phyloP scores from a whole-genome alignment of 768 basidiomycete genomes.

The Naematelia encephala region DNA sequence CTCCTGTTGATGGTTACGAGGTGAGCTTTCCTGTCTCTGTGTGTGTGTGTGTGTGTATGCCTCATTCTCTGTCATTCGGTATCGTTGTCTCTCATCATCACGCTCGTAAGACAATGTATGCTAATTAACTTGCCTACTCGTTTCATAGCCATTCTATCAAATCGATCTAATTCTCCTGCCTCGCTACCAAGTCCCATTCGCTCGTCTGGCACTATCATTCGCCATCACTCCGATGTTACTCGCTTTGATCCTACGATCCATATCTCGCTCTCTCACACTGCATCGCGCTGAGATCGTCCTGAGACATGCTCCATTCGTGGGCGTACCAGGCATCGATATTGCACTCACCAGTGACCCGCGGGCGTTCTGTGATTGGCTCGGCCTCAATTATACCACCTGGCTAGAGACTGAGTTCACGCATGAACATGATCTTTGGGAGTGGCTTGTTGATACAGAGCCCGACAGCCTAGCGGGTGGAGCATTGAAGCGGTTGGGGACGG shows the following conservation, averaged over 20 bases:
- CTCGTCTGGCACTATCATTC: slow-evolving; percentile 19
- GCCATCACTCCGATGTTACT: slow-evolving; percentile 22
- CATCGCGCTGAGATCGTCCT: slow-evolving; percentile 24
- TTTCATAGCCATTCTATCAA: slow-evolving; percentile 29
- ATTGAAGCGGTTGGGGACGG: not conserved
- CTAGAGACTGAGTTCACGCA: slow-evolving; percentile 8
- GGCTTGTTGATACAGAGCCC: slow-evolving; percentile 18
- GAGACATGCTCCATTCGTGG: slow-evolving; percentile 30
- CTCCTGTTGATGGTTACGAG: not conserved
- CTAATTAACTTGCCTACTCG: not conserved
- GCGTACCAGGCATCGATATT: slow-evolving; percentile 25
- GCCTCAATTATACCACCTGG: slow-evolving; percentile 27
- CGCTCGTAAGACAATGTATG: no score
- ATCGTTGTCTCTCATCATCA: no score
- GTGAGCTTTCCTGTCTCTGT: not conserved
- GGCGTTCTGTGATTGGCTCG: slow-evolving; percentile 27
- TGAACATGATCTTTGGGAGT: slow-evolving; percentile 26
- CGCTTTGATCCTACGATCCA: slow-evolving; percentile 16
- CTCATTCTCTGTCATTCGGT: no score
- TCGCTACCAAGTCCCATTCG: slow-evolving; percentile 16
- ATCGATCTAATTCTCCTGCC: slow-evolving; percentile 28
- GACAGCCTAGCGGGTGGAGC: slow-evolving; percentile 4
- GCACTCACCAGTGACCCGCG: slow-evolving; percentile 17
- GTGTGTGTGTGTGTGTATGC: not conserved
- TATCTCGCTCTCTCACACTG: slow-evolving; percentile 22